These are phyloP conservation scores for Favolaschia claudopus DNA, from an alignment of 768 basidiomycete species.

Conservation along the genomic window DNA sequence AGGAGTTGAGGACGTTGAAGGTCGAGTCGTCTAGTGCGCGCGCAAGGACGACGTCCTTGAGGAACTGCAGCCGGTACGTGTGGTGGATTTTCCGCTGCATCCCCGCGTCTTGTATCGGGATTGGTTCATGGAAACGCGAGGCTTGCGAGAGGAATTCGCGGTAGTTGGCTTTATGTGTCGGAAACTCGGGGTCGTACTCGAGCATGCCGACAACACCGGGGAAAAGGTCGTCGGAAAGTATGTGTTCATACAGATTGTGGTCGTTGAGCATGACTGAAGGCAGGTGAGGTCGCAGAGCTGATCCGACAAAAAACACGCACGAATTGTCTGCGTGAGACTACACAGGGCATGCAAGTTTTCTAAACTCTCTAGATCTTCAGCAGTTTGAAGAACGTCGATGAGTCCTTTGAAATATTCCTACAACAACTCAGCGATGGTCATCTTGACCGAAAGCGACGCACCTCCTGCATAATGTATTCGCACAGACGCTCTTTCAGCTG, in stretches of 20 bases:
- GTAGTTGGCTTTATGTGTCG: slow-evolving; percentile 95
- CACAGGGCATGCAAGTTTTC: slow-evolving; percentile 91
- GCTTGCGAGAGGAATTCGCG: slow-evolving; percentile 89
- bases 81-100: slow-evolving; percentile 94
- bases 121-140: slow-evolving; percentile 89
- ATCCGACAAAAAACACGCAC: slow-evolving; percentile 56
- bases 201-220: slow-evolving; percentile 94
- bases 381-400: slow-evolving; percentile 83
- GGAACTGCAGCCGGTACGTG: slow-evolving; percentile 95
- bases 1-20: slow-evolving; percentile 95
- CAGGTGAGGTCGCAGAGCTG: slow-evolving; percentile 9
- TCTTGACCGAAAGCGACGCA: slow-evolving; percentile 46
- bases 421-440: slow-evolving; percentile 10
- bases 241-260: slow-evolving; percentile 92
- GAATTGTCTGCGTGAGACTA: slow-evolving; percentile 91
- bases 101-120: slow-evolving; percentile 75
- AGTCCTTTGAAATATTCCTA: slow-evolving; percentile 90
- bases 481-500: slow-evolving; percentile 83
- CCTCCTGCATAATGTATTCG: slow-evolving; percentile 87
- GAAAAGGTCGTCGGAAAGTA: slow-evolving; percentile 92
- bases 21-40: slow-evolving; percentile 95
- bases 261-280: slow-evolving; percentile 91
- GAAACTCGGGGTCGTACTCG: slow-evolving; percentile 99
- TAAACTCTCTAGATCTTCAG: slow-evolving; percentile 93
- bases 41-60: slow-evolving; percentile 97